Evolutionary conservation across 352 stramenopile genomes (phyloP).

Genomic region (Phytopythium helicoides): DNA sequence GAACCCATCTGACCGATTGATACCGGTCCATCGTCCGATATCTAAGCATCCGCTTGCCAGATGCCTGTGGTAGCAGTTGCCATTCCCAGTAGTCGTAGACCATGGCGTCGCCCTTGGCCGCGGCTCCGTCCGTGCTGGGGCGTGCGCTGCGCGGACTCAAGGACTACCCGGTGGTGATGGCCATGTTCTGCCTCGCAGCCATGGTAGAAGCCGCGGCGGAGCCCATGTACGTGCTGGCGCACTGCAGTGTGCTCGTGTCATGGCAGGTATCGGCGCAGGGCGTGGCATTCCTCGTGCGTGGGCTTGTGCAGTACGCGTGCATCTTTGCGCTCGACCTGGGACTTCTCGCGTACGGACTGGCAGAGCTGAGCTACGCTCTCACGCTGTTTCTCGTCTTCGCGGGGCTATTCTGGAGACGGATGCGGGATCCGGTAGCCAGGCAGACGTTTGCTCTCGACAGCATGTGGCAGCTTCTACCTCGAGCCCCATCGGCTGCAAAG

Average conservation of each 20-base stretch:
- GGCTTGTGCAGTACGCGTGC: conserved; percentile 61
- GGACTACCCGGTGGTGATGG: conserved; percentile 56
- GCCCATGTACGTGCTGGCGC: conserved; percentile 78
- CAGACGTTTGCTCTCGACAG: conserved; percentile 39
- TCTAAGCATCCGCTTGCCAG: too few relatives aligned
- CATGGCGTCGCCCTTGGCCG: not conserved
- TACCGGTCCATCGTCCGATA: too few relatives aligned
- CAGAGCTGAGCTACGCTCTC: conserved; percentile 69
- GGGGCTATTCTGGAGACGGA: conserved; percentile 51
- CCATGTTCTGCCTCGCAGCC: conserved; percentile 74
- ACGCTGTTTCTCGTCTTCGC: conserved; percentile 59
- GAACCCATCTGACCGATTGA: too few relatives aligned
- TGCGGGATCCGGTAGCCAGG: conserved; percentile 11
- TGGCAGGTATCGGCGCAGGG: conserved; percentile 80
- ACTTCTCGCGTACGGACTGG: conserved; percentile 71
- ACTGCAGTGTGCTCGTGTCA: conserved; percentile 76
- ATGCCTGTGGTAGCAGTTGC: too few relatives aligned
- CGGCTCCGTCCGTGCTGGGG: conserved; percentile 23
- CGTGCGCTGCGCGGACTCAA: conserved; percentile 49
- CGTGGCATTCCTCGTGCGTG: conserved; percentile 69
- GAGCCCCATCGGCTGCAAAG: not conserved
- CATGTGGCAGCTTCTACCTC: conserved; percentile 56
- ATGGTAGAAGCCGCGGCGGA: conserved; percentile 80
- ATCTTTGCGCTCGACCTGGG: conserved; percentile 60
- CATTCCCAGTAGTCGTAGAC: too few relatives aligned